Base-by-base conservation (phyloP, 495 filamentous ascomycete species). In the Tuber aestivum region DNA sequence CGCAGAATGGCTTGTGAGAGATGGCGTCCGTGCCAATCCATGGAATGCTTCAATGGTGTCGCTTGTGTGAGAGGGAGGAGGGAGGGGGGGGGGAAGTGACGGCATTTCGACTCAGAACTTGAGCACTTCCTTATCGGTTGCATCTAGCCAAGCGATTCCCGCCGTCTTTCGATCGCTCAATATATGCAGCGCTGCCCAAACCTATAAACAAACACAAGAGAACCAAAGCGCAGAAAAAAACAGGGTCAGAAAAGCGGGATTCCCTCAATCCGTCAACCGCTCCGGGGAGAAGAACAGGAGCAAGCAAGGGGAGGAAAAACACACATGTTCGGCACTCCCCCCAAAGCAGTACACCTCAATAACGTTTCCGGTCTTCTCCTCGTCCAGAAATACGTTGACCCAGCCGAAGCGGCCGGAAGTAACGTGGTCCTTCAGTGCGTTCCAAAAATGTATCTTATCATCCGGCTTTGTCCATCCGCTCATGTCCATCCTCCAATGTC, bases 141-240 rank as follows among this genome's bases (percentile, higher is more conserved):
- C 80, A 73, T 82, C 80, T n/a, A 81, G 44, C 80, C 80, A 82
- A 71, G 48, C 73, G 37, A 74, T 61, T 35, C 77, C 71, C 48
- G 40, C 56, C 14, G 73, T 68, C 42, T 73, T 81, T 61, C 75
- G 78, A 18, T 77, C 76, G 35, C 79, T 81, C 75, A 81, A 73
- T 37, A 82, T 73, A 61, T 81, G 78, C 44, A 82, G 70, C 42
- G 79, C 79, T 27, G 79, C 75, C 80, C 80, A 82, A 42, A 82
- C 73, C 79, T 78, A 77, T 65, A 71, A 21, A 27, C 56, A 61
- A 61, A 32, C 56, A 35, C 56, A 65, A 65, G 35, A 27, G 35
- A 32, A 65, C 56, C 12, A 32, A 27, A 18, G 56, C 56, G 6
- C 56, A 18, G n/a, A 6, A 12, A 35, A 18, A 35, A 16, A 35